Base-by-base conservation (phyloP, 2,329 filamentous ascomycete species). In the Colletotrichum musae region DNA sequence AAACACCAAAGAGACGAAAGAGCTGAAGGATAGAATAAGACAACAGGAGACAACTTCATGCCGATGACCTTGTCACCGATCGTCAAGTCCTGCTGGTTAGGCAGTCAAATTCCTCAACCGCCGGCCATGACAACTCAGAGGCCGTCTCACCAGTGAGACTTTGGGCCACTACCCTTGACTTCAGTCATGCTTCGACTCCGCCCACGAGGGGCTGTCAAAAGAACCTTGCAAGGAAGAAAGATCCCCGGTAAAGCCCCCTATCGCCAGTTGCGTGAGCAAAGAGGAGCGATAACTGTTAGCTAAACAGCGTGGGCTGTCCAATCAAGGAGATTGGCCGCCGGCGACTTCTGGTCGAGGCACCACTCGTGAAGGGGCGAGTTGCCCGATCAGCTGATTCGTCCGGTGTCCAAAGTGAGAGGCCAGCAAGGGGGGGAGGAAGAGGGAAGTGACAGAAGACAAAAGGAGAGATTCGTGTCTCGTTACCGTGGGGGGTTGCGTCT, bases 401-500 rank as follows among this genome's bases (percentile, higher is more conserved):
- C 16, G 56, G 24, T n/a, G 16, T 28, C 28, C 9, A 57, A 18
- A 6, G n/a, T 39, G 36, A 57, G 36, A 52, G 41, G 7, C 28
- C 13, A n/a, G 43, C 26, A 57, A 56, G 60, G 50, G 24, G 41
- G 41, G 52, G 16, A 39, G 9, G 18, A 57, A 57, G 21, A 50
- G 21, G 48, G 39, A 32, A 58, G 28, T 24, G 52, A 41, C 7
- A 54, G 36, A 45, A 64, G 52, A 47, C 13, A 61, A 58, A 32
- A 69, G 53, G 41, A 54, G 52, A 64, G 58, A 16, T 24, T 51
- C n/a, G 48, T 48, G 58, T 50, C 47, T 64, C 43, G 32, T 52
- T 66, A 66, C 66, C 66, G 66, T 66, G 66, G 66, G 61, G 61
- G 61, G 32, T 24, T 51, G 36, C 53, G 45, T 28, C 41, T 58